phyloP scores from a whole-genome alignment of 352 stramenopile species.

The Phytophthora litchii region DNA sequence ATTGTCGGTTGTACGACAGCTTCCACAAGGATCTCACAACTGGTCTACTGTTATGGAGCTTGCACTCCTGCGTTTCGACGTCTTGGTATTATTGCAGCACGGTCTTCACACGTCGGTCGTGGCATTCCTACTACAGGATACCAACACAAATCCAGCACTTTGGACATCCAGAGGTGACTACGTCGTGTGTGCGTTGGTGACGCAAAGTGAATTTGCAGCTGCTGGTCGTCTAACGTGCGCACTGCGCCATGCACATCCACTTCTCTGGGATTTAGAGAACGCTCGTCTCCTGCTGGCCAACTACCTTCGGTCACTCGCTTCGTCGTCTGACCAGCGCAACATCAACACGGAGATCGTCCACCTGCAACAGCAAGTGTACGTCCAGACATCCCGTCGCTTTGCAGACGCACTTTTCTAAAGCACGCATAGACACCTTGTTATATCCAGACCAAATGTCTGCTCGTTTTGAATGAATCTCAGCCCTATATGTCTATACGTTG shows the following conservation, averaged over 20 bases:
- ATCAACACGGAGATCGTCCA: slow-evolving; percentile 11
- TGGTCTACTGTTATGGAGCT: slow-evolving; percentile 50
- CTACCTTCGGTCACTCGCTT: slow-evolving; percentile 47
- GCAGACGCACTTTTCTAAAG: slow-evolving; percentile 25
- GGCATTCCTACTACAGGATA: slow-evolving; percentile 38
- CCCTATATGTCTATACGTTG: slow-evolving; percentile 61
- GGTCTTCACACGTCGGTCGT: slow-evolving; percentile 51
- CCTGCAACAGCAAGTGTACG: slow-evolving; percentile 41
- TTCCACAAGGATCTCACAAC: slow-evolving; percentile 21
- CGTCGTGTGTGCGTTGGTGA: slow-evolving; percentile 67
- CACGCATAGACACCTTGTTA: slow-evolving; percentile 9
- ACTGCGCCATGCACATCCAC: slow-evolving; percentile 56
- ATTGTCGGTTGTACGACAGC: slow-evolving; percentile 22
- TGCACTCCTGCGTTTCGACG: slow-evolving; percentile 65
- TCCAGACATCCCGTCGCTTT: slow-evolving; percentile 30
- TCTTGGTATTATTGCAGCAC: slow-evolving; percentile 44
- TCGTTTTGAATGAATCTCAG: slow-evolving; percentile 19
- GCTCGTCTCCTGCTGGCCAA: slow-evolving; percentile 63
- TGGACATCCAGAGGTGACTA: slow-evolving; percentile 76
- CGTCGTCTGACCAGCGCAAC: slow-evolving; percentile 7
- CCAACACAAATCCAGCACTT: slow-evolving; percentile 8
- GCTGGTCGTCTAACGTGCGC: slow-evolving; percentile 60
- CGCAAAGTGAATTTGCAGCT: slow-evolving; percentile 46
- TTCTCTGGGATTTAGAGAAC: slow-evolving; percentile 77
- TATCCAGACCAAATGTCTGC: slow-evolving; percentile 20